Evolutionary conservation across 2,329 filamentous ascomycete species (phyloP), one percentile per base, ranked within the genome.

Genomic region (Neopestalotiopsis sp.): DNA sequence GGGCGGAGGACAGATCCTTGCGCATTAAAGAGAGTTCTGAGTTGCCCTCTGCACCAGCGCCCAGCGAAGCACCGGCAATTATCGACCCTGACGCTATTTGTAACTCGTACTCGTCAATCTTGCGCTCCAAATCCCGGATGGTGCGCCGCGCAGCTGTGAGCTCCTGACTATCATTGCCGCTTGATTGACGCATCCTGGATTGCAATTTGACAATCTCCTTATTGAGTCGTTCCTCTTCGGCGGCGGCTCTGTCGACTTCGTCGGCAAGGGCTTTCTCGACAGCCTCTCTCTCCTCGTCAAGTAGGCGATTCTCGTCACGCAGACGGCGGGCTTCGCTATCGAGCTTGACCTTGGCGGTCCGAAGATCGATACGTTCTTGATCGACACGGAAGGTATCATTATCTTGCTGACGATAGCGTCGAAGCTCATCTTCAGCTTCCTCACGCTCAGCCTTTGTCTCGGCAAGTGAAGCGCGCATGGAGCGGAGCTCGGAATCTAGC

Each of bases 341-440:
- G 20, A 93, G 84, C 74, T 90, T 91, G 71, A 90, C 81, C 76
- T 91, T 92, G n/a, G 88, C 81, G 34, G 90, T 89, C 20, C 90
- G 89, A 30, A 94, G 82, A 67, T 93, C 90, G 60, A 91, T 81
- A 71, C 91, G 90, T 75, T 94, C 92, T 70, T 90, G 88, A 72
- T 93, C 91, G 60, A 92, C 78, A 13, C 86, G 86, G 72, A 89
- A 86, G 1, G 85, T 88, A 69, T 90, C 88, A 67, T 86, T 86
- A 63, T 87, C 88, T 67, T 87, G 85, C 52, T 88, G 83, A 70
- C 83, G 84, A n/a, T 83, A 77, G 30, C 84, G 84, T 59, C 85
- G 84, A 24, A 93, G 81, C 74, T 91, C 88, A 40, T 81, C 85
- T 68, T 91, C 87, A 24, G 93, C 79, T 74, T 92, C 90, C 73